A percentile compares a stretch with the other conserved stretches of the same genome.
These are phyloP conservation scores for Fusarium algeriense DNA, from an alignment of 2,329 filamentous ascomycete species.

Conservation along the genomic window DNA sequence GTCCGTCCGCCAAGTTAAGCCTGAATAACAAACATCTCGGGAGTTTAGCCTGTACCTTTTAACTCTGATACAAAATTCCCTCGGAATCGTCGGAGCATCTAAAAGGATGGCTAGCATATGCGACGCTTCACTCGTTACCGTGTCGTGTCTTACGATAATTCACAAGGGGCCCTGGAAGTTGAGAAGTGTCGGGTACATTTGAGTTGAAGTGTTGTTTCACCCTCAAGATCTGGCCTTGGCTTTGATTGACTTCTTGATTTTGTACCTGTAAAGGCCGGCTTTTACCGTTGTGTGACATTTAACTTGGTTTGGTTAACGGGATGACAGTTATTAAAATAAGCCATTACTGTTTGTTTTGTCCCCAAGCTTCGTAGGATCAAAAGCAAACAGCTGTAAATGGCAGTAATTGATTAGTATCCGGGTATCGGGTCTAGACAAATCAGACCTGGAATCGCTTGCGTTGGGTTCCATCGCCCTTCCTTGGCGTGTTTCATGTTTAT, in stretches of 20 bases:
- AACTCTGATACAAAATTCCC: conserved; percentile 1
- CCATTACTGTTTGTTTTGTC: background rate
- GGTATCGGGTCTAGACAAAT: background rate
- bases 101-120: background rate
- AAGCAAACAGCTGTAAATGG: background rate
- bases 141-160: conserved; percentile 34
- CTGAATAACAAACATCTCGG: background rate
- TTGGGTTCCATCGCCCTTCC: conserved; percentile 6
- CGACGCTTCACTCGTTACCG: conserved; percentile 19
- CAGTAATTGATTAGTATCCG: background rate
- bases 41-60: background rate
- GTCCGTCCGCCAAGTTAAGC: background rate
- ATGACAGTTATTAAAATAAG: background rate
- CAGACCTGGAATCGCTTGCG: conserved; percentile 6
- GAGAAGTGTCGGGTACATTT: background rate
- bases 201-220: conserved; percentile 30
- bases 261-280: background rate
- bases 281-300: conserved; percentile 17
- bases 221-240: conserved; percentile 33
- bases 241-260: conserved; percentile 27
- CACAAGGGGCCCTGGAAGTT: conserved; percentile 13
- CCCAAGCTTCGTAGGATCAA: background rate
- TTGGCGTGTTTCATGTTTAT: conserved; percentile 42
- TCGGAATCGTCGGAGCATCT: conserved; percentile 9
- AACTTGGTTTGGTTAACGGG: background rate